Conservation (phyloP, 345 rosid species). For the Raphanus raphanistrum region DNA sequence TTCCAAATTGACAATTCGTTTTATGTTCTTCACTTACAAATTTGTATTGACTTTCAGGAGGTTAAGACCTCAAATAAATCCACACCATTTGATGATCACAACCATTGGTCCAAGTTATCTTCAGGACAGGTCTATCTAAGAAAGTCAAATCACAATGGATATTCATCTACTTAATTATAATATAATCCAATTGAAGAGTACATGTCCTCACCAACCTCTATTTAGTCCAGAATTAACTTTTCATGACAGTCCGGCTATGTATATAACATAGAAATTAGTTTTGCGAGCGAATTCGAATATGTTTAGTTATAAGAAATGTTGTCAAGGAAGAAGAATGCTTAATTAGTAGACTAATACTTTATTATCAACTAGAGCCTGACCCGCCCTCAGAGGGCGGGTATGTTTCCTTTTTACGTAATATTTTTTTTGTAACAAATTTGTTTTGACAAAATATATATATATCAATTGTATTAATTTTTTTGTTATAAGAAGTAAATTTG, state of each 20-base stretch:
- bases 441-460: too few relatives aligned
- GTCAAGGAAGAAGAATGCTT: not conserved
- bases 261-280: not conserved
- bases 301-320: not conserved
- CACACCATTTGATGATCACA: not conserved
- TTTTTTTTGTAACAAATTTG: too few relatives aligned
- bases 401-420: too few relatives aligned
- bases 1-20: too few relatives aligned
- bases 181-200: not conserved
- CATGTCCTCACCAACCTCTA: not conserved
- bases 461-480: too few relatives aligned
- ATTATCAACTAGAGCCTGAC: too few relatives aligned
- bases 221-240: not conserved
- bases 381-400: too few relatives aligned
- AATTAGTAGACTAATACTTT: not conserved
- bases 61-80: not conserved
- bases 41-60: not conserved
- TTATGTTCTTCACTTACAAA: not conserved
- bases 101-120: not conserved
- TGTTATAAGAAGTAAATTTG: too few relatives aligned
- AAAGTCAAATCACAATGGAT: not conserved
- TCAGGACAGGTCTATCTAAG: not conserved
- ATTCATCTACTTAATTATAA: not conserved
- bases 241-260: slow-evolving; percentile 16
- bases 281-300: not conserved